Conservation (phyloP, 345 rosid genomes). For the Syzygium grande region DNA sequence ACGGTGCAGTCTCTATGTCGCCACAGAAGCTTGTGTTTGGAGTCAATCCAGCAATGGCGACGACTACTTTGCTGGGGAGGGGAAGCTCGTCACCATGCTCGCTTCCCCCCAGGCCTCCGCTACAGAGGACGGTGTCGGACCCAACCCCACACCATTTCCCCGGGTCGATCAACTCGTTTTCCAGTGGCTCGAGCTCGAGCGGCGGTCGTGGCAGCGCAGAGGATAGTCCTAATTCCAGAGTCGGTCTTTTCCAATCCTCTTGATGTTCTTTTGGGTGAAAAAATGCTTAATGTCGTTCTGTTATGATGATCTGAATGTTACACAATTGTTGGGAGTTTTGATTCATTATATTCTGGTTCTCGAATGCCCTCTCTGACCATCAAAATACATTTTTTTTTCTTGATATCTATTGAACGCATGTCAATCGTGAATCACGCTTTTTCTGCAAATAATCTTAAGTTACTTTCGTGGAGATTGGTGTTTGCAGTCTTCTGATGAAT, state of each 20-base stretch:
- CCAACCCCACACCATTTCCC: background rate
- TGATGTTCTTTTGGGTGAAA: background rate
- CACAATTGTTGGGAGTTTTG: background rate
- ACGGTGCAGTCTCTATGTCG: background rate
- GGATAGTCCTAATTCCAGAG: constrained; percentile 17
- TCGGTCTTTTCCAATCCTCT: background rate
- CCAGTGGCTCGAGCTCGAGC: background rate
- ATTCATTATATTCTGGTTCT: background rate
- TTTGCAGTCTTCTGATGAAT: background rate
- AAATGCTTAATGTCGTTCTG: background rate
- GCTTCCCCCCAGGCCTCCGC: constrained; percentile 9
- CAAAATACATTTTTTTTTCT: background rate
- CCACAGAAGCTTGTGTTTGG: constrained; percentile 5
- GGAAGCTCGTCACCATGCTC: constrained; percentile 1
- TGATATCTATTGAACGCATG: background rate
- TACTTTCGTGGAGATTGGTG: background rate
- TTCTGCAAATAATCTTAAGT: background rate
- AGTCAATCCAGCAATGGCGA: background rate
- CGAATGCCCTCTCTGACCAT: background rate
- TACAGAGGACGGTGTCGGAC: constrained; percentile 5
- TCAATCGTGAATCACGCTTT: background rate
- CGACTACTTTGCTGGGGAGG: background rate
- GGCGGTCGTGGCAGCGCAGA: background rate
- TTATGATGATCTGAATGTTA: background rate
- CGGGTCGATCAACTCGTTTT: background rate